These are phyloP conservation scores for Pythium plurisporium DNA, from an alignment of 352 stramenopile species.

Conservation along the genomic window DNA sequence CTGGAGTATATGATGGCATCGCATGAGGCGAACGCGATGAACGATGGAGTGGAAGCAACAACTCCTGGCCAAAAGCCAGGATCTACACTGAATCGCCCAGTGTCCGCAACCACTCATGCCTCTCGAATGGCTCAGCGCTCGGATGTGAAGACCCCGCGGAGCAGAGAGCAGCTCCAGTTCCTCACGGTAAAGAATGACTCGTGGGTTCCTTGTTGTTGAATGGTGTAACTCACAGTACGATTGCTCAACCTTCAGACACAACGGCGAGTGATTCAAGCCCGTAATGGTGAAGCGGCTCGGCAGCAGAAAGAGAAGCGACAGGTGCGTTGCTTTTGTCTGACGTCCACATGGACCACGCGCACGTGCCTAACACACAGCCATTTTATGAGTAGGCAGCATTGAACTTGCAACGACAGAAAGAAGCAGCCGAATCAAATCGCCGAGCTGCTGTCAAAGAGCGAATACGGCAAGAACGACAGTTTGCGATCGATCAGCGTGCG, in stretches of 20 bases:
- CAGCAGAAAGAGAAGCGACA: conserved; percentile 50
- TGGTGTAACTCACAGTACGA: conserved; percentile 11
- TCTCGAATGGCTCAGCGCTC: conserved; percentile 1
- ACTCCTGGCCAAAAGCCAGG: not conserved
- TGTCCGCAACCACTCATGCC: conserved; percentile 9
- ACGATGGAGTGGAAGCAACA: not conserved
- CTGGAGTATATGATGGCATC: conserved; percentile 26
- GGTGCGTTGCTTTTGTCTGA: conserved; percentile 10
- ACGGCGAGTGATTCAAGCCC: conserved; percentile 37
- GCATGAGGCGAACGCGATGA: not conserved
- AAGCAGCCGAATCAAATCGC: conserved; percentile 30
- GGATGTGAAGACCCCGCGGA: conserved; percentile 25
- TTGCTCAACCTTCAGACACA: no score
- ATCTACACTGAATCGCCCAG: not conserved
- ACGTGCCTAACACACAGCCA: not conserved
- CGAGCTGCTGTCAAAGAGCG: conserved; percentile 36
- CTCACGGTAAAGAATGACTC: conserved; percentile 27
- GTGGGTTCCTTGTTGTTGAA: not conserved
- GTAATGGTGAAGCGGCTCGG: conserved; percentile 38
- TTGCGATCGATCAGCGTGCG: conserved; percentile 26
- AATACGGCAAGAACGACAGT: conserved; percentile 44
- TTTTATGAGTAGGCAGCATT: conserved; percentile 29
- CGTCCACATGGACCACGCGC: not conserved
- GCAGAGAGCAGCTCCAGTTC: conserved; percentile 47
- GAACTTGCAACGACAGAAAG: conserved; percentile 38